Conservation (phyloP, 345 rosid species). For the Carallia brachiata region DNA sequence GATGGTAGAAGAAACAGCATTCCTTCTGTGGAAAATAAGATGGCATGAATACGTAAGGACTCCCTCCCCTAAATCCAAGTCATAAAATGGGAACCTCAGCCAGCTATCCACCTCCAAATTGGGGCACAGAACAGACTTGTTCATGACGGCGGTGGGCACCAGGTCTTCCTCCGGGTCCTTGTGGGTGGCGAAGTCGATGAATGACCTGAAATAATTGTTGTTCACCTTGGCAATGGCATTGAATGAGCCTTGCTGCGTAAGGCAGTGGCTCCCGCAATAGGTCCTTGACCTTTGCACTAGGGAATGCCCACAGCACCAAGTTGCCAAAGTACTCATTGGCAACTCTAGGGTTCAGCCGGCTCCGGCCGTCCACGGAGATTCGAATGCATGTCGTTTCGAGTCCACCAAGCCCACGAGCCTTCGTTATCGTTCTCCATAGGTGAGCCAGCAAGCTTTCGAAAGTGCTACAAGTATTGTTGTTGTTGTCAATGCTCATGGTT, state of each 20-base stretch:
- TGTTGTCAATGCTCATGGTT: background rate
- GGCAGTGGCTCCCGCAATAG: slow-evolving; percentile 19
- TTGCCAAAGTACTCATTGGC: slow-evolving; percentile 41
- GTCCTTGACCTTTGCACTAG: slow-evolving; percentile 28
- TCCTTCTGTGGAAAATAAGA: slow-evolving; percentile 29
- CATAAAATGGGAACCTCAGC: slow-evolving; percentile 36
- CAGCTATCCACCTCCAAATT: slow-evolving; percentile 37
- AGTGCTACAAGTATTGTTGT: slow-evolving; percentile 20
- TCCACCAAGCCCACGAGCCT: slow-evolving; percentile 19
- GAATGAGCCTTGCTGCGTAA: slow-evolving; percentile 27
- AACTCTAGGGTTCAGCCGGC: slow-evolving; percentile 17
- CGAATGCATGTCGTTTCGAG: slow-evolving; percentile 20
- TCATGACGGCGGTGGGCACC: slow-evolving; percentile 1
- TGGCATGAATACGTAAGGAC: slow-evolving; percentile 34
- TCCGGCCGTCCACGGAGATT: slow-evolving; percentile 28
- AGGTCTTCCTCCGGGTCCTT: slow-evolving; percentile 5
- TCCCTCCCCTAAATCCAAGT: slow-evolving; percentile 34
- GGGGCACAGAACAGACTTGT: slow-evolving; percentile 17
- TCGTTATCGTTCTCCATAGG: slow-evolving; percentile 31
- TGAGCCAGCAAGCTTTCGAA: slow-evolving; percentile 33
- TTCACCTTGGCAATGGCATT: slow-evolving; percentile 23
- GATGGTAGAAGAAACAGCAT: slow-evolving; percentile 27
- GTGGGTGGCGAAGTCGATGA: slow-evolving; percentile 24
- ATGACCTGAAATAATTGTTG: slow-evolving; percentile 26
- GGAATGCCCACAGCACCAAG: slow-evolving; percentile 38